Evolutionary conservation across 1,284 basidiomycete species (phyloP).

Genomic region (Ustilago loliicola): DNA sequence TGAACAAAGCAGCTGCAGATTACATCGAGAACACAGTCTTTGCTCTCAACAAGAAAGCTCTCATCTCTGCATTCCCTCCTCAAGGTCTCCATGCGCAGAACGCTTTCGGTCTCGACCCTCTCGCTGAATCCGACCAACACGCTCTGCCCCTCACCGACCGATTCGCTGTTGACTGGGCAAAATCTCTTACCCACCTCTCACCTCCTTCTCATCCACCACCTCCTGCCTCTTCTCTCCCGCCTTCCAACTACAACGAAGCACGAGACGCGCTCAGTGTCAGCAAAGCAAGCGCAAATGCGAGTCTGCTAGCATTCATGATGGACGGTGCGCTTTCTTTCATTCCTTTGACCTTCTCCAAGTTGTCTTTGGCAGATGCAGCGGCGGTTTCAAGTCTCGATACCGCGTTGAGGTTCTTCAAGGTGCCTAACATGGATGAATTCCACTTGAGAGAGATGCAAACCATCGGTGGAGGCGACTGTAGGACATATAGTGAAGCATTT

Average conservation of each 20-base stretch:
- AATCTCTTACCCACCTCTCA: slow-evolving; percentile 14
- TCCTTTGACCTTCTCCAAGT: slow-evolving; percentile 59
- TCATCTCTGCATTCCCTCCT: slow-evolving; percentile 18
- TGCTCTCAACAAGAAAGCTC: slow-evolving; percentile 27
- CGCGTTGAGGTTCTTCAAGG: slow-evolving; percentile 59
- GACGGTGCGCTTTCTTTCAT: slow-evolving; percentile 64
- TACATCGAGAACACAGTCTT: slow-evolving; percentile 33
- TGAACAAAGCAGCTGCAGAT: slow-evolving; percentile 26
- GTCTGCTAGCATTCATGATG: slow-evolving; percentile 46
- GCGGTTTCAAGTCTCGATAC: slow-evolving; percentile 61
- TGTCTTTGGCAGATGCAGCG: slow-evolving; percentile 43
- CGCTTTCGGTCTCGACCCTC: slow-evolving; percentile 28
- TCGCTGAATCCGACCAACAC: slow-evolving; percentile 35
- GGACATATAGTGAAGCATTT: slow-evolving; percentile 52
- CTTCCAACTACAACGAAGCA: slow-evolving; percentile 14
- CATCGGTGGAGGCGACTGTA: slow-evolving; percentile 43
- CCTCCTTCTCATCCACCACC: slow-evolving; percentile 11
- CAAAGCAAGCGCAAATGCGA: slow-evolving; percentile 30
- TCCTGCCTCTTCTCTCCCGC: slow-evolving; percentile 9
- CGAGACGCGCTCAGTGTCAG: slow-evolving; percentile 23
- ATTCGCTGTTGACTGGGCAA: slow-evolving; percentile 52
- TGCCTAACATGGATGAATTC: slow-evolving; percentile 52
- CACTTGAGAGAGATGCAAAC: slow-evolving; percentile 59
- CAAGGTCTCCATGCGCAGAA: slow-evolving; percentile 41
- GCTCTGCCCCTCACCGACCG: slow-evolving; percentile 26